Base-by-base conservation (phyloP, 2,329 filamentous ascomycete genomes). In the Dryadomyces quercus-mongolicae region DNA sequence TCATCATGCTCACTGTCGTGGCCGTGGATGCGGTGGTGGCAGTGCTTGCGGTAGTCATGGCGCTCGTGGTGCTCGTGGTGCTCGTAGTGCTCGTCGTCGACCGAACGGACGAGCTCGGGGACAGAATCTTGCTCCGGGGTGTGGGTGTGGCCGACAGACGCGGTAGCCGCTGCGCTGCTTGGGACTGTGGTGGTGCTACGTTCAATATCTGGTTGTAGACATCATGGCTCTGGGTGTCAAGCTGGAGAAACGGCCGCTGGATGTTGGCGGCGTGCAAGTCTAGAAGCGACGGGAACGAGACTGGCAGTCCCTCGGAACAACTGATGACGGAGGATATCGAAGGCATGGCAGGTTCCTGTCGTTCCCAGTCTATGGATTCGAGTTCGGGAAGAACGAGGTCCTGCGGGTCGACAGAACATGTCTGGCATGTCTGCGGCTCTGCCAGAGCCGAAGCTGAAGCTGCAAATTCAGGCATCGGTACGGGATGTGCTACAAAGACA, bases 81-180 rank as follows among this genome's bases (percentile, higher is more conserved):
- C 61, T 64, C 22, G 56, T 57, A 9, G 67, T 68, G 60, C 70
- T 74, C 12, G 69, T 65, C 6, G 68, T 75, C 7, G 74, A 76
- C 50, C 74, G 67, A 36, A 76, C 70, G 9, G 74, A 76, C 6
- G 70, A 71, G 61, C 72, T 76, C 0, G 72, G 74, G 3, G 70
- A 72, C 31, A 76, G 65, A 44, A 66, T 63, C 60, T 71, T 74
- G 62, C 69, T 72, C 22, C 71, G 66, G 3, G 64, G 54, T 5
- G 59, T 55, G 21, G 57, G 51, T 0, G 59, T 53, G 3, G 55
- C 56, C 1, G 52, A 58, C 0, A 62, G 62, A 21, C 64, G 61
- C 60, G 65, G 55, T 54, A 61, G 57, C 4, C 55, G 55, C 3
- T 56, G 34, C 1, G 45, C n/a, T 13, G 51, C 53, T 40, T 31